Conservation (phyloP, 2,329 filamentous ascomycete species). For the Epichloe amarillans region DNA sequence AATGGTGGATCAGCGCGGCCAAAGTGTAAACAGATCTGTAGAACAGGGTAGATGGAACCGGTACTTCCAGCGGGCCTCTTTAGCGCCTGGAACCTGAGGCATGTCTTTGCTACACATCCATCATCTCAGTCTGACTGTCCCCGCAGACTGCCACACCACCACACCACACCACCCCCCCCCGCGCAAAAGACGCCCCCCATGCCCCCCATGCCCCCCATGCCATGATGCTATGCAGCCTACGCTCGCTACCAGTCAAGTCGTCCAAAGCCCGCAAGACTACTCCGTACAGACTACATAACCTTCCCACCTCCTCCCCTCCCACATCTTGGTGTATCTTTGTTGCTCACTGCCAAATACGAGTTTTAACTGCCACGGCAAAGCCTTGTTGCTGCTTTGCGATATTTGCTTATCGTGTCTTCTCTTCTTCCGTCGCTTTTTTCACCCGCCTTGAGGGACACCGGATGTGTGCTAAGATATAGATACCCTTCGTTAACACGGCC, state of each 20-base stretch:
- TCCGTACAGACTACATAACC: slow-evolving; percentile 3
- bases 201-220: neutral
- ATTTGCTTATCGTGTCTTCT: neutral
- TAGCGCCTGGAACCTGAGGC: neutral
- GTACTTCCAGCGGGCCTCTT: too few species aligned
- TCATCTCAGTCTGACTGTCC: neutral
- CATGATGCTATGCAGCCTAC: neutral
- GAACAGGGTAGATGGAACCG: neutral
- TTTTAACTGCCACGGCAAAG: neutral
- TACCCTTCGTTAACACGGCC: neutral
- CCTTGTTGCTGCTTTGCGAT: neutral
- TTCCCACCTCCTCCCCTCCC: slow-evolving; percentile 2
- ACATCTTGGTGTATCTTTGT: neutral
- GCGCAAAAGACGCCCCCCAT: slow-evolving; percentile 1
- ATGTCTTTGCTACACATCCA: neutral
- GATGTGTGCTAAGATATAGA: neutral
- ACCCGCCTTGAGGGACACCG: neutral
- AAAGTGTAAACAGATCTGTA: neutral
- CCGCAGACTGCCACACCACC: neutral
- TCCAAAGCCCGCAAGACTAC: neutral
- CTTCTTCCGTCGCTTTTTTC: neutral
- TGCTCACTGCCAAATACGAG: neutral
- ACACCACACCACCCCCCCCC: neutral
- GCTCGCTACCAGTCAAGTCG: neutral
- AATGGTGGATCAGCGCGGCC: neutral